Evolutionary conservation across 352 stramenopile species (phyloP), one percentile per base, ranked within the genome.

Genomic region (Blastocystis sp.): DNA sequence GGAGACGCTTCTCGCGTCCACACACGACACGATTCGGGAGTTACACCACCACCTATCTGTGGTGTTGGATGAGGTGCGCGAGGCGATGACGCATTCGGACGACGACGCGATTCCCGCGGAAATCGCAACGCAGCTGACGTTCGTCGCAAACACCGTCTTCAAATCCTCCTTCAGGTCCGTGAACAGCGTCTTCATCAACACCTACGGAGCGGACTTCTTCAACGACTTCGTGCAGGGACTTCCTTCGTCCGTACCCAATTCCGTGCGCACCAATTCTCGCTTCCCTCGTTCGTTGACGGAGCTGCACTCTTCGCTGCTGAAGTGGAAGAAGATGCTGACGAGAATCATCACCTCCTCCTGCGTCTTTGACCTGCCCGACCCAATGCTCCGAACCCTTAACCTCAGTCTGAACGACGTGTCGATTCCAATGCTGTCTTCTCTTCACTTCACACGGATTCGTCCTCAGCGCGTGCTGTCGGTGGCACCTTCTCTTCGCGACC

Each of bases 181-280:
- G n/a, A 77, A 77, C 66, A 51, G 29, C n/a, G 33, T 24, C 24
- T 77, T 77, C 66, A 37, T 77, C 50, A 24, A 29, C 29, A 21
- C 10, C 26, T 77, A 77, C 45, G 66, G n/a, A 26, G 31, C 26
- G 24, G 21, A 29, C 1, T 77, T 77, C 33, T 77, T 77, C 33
- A 13, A 16, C 37, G 66, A 77, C 33, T 77, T 77, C 33, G n/a
- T 77, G 1, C n/a, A n/a, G 6, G 37, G 37, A 29, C 16, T 77
- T 51, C 63, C 63, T n/a, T 50, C 66, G 12, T 9, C 66, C 9
- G 6, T 59, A 0, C 4, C 45, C 0, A 29, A 45, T 51, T 19
- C 45, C 6, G 45, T 16, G 45, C 45, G 9, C 6, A 55, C 45
- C 45, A n/a, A n/a, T n/a, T n/a, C n/a, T n/a, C n/a, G n/a, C n/a